Evolutionary conservation across 805 yeast genomes (phyloP), one percentile per base, ranked within the genome.

Genomic region (Candida alai): DNA sequence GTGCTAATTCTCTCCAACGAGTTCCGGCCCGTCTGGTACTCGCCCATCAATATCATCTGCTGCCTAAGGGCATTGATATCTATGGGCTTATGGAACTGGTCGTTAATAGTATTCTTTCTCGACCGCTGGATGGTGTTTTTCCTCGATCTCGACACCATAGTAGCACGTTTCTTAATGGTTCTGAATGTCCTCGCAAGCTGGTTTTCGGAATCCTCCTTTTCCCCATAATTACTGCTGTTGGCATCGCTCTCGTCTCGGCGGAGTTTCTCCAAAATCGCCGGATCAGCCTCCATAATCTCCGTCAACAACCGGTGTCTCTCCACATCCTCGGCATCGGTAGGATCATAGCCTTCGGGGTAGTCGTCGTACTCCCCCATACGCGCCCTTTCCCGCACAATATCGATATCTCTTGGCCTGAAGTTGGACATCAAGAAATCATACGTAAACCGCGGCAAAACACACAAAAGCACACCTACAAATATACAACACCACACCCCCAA

Each of bases 371-470:
- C 72, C 6, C 86, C 85, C 37, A 59, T 35, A 16, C 39, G 24
- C 40, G 72, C 76, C 41, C 71, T 57, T 46, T 83, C 93, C 36
- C 93, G 67, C 31, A 84, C 65, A 35, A 83, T 76, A 48, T 84
- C 94, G 29, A 79, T 68, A 49, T 84, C 93, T 24, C 60, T 52
- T 2, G 94, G 94, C 33, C 48, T 49, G 57, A 73, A 80, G 36
- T 77, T 62, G 35, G 71, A 63, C 45, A 57, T 71, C 32, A 73
- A 42, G 28, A 73, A 59, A 48, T 79, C 78, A 45, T 49, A 64
- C 2, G 64, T 48, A 51, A 80, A 72, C 34, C 87, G 70, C 4
- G 94, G 94, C 30, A 80, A 51, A 27, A 84, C 41, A 41, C 80
- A 73, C 11, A 62, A 51, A 8, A 78, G 50, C 1, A 75, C 56